These are phyloP conservation scores for Larix kaempferi DNA, from an alignment of 75 land plant species.

Conservation along the genomic window DNA sequence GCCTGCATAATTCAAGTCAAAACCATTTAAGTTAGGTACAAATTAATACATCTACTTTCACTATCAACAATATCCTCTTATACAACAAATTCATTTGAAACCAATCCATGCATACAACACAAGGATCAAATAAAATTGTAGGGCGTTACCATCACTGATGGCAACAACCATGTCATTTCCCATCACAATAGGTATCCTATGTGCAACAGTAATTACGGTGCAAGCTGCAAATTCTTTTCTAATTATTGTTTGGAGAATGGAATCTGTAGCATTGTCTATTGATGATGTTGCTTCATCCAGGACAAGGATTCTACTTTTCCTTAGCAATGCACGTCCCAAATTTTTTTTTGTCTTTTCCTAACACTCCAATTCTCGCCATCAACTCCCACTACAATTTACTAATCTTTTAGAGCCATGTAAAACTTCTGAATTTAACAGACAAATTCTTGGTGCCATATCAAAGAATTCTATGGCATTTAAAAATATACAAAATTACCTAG, in stretches of 20 bases:
- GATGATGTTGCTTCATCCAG: constrained; percentile 37
- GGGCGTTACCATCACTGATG: too few species aligned
- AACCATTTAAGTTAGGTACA: too few species aligned
- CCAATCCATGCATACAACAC: too few species aligned
- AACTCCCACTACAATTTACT: constrained; percentile 15
- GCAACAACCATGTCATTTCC: constrained; percentile 30
- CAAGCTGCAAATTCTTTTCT: constrained; percentile 24
- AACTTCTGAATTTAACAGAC: not conserved
- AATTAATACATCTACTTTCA: too few species aligned
- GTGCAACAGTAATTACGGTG: constrained; percentile 48
- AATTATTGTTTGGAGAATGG: constrained; percentile 22
- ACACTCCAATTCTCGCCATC: constrained; percentile 36
- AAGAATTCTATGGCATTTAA: not conserved
- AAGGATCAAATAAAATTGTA: too few species aligned
- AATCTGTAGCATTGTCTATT: constrained; percentile 24
- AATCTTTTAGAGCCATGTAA: not conserved
- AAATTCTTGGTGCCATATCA: not conserved
- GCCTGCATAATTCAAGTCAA: too few species aligned
- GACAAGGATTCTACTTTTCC: constrained; percentile 25
- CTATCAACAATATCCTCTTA: too few species aligned
- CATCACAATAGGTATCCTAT: constrained; percentile 44
- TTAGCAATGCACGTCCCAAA: constrained; percentile 28
- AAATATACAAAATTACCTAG: not conserved
- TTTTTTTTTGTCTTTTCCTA: constrained; percentile 26
- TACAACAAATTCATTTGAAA: too few species aligned